Evolutionary conservation across 768 basidiomycete genomes (phyloP), one percentile per base, ranked within the genome.

Genomic region (Solioccasus polychromus): DNA sequence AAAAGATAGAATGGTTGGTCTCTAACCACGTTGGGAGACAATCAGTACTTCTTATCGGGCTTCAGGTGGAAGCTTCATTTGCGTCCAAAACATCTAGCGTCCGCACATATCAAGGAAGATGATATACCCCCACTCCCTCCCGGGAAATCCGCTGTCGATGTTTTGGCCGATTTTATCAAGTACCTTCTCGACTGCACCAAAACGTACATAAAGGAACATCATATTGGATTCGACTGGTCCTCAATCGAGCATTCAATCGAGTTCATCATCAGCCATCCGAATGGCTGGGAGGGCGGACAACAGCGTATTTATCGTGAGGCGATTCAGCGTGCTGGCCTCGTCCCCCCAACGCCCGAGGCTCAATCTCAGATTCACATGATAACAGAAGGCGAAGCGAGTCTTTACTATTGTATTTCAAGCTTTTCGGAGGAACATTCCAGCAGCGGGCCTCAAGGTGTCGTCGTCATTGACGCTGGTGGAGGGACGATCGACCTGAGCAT

Each of bases 401-500:
- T 59, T 36, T 51, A 57, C 26, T 59, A 46, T 46, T 79, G 77
- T 34, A 63, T 79, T 18, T 53, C 67, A 30, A 73, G 65, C 37
- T 70, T 73, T n/a, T 20, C 29, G n/a, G n/a, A n/a, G n/a, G n/a
- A n/a, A n/a, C n/a, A n/a, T n/a, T 14, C 17, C 12, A 24, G 25
- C 7, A 15, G 52, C 69, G 68, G 52, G 0, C 63, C 61, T 2
- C 42, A 60, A 14, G 66, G 66, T 1, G 51, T 76, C 6, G 62
- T 76, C 5, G 54, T 78, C 24, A 31, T 31, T 12, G 11, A 31
- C n/a, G 30, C 30, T 15, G 30, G 30, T 12, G 30, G 30, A 5
- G 30, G 62, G 3, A 71, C 65, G 5, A 48, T 68, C 14, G 69
- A 70, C 44, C 19, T 68, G 10, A 76, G 72, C 50, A 67, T 60